Base-by-base conservation (phyloP, 257 asterid genomes). In the Paraleonurus japonicus region DNA sequence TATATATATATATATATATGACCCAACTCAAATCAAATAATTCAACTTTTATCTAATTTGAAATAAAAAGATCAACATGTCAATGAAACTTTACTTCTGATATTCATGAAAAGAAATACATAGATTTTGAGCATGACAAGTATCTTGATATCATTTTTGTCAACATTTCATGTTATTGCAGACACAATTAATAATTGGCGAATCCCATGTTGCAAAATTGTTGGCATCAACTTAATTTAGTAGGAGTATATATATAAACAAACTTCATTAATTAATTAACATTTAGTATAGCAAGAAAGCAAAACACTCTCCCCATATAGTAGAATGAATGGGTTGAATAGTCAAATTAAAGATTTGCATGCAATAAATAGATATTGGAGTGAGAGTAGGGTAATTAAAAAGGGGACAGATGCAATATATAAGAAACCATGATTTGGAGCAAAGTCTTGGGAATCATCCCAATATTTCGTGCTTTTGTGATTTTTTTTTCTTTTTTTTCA, bases 391-490 rank as follows among this genome's bases (percentile, higher is more conserved):
- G 15, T 3, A 10, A 15, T 43, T 43, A 43, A 43, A 32, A 10
- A n/a, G 58, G 72, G 66, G 75, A 77, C 72, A 65, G 3, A 35
- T 20, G 54, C 75, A 51, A 64, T 54, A n/a, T n/a, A n/a, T n/a
- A 64, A 54, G 23, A 71, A 70, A 64, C 27, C 75, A 70, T 70
- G 74, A 69, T 64, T 79, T 74, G 1, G 17, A 69, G 79, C 79
- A 74, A 74, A 69, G n/a, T 50, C 3, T 64, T 50, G 70, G 69
- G 59, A 27, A 13, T 48, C 77, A 24, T 58, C 80, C 77, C 77
- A 65, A 33, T 58, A 30, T 64, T 69, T 70, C 1, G 35, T 61
- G 37, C 23, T 76, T 64, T 70, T 50, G 75, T 60, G n/a, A 51
- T 75, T 66, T 3, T 3, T n/a, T n/a, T n/a, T 47, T n/a, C n/a